Conservation (phyloP, 805 yeast species). For the Wickerhamiella musiphila region DNA sequence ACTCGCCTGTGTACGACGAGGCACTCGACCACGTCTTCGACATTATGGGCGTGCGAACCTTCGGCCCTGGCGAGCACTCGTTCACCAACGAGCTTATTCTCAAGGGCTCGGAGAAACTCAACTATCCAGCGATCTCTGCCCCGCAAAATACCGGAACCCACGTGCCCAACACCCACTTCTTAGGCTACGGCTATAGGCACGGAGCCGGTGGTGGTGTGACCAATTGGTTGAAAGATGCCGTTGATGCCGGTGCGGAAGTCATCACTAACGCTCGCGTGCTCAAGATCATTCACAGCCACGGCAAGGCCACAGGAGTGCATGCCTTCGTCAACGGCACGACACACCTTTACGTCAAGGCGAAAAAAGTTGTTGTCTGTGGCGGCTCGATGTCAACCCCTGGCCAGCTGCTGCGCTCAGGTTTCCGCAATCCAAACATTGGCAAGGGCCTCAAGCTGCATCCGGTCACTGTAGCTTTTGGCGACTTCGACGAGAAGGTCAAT, state of each 20-base stretch:
- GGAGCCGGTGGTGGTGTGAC: slow-evolving; percentile 36
- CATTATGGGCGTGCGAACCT: slow-evolving; percentile 32
- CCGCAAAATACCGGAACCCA: slow-evolving; percentile 30
- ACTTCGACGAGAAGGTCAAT: slow-evolving; percentile 25
- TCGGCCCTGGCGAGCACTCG: slow-evolving; percentile 27
- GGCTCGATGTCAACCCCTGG: slow-evolving; percentile 36
- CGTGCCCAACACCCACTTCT: slow-evolving; percentile 30
- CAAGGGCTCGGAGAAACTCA: slow-evolving; percentile 30
- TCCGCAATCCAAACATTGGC: slow-evolving; percentile 35
- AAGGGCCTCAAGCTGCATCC: slow-evolving; percentile 36
- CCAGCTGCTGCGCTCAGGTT: slow-evolving; percentile 31
- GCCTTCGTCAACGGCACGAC: slow-evolving; percentile 21
- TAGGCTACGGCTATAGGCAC: slow-evolving; percentile 32
- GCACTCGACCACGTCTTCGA: slow-evolving; percentile 30
- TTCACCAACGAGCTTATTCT: slow-evolving; percentile 27
- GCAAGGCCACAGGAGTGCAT: slow-evolving; percentile 29
- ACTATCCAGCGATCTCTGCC: slow-evolving; percentile 26
- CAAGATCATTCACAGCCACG: slow-evolving; percentile 25
- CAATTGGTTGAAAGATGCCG: slow-evolving; percentile 34
- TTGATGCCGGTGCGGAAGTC: slow-evolving; percentile 28
- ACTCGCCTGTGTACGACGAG: slow-evolving; percentile 26
- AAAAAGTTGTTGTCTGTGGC: slow-evolving; percentile 28
- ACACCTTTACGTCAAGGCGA: slow-evolving; percentile 24
- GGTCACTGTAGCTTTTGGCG: slow-evolving; percentile 26
- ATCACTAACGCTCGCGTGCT: slow-evolving; percentile 30